These are phyloP conservation scores for Phyllosticta citribraziliensis DNA, from an alignment of 2,329 filamentous ascomycete genomes.

Conservation along the genomic window DNA sequence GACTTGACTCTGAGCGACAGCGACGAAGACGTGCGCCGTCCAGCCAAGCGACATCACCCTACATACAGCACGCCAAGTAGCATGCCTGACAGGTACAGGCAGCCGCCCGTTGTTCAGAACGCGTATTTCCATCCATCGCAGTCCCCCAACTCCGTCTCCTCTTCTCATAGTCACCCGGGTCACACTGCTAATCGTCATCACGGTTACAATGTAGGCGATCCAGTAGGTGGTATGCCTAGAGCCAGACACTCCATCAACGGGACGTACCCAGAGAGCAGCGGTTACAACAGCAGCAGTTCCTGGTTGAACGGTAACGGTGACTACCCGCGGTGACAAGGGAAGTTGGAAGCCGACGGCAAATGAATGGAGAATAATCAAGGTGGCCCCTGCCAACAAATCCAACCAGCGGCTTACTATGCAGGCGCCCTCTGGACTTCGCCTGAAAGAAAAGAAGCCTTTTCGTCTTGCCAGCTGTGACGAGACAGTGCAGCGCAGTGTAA, in stretches of 20 bases:
- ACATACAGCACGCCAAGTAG: constrained; percentile 30
- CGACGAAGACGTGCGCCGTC: constrained; percentile 28
- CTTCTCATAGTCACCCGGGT: constrained; percentile 5
- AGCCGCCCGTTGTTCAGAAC: constrained; percentile 2
- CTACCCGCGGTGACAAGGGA: not conserved
- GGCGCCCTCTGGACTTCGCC: not conserved
- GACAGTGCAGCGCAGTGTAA: not conserved
- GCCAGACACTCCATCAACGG: constrained; percentile 9
- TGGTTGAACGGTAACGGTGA: not conserved
- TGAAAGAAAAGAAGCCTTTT: not conserved
- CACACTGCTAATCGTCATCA: constrained; percentile 5
- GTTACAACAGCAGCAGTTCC: not conserved
- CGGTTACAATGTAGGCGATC: not conserved
- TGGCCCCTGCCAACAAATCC: not conserved
- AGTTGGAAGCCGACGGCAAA: not conserved
- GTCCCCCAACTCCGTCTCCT: constrained; percentile 2
- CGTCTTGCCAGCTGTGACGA: not conserved
- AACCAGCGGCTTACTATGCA: not conserved
- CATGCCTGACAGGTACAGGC: constrained; percentile 18
- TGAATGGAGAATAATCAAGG: not conserved
- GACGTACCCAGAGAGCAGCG: not conserved
- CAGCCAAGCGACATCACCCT: constrained; percentile 7
- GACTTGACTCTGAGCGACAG: constrained; percentile 41
- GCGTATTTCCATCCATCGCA: constrained; percentile 4
- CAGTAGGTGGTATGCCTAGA: not conserved